Evolutionary conservation across 768 basidiomycete genomes (phyloP).

Genomic region (Tephrocybe sp.): DNA sequence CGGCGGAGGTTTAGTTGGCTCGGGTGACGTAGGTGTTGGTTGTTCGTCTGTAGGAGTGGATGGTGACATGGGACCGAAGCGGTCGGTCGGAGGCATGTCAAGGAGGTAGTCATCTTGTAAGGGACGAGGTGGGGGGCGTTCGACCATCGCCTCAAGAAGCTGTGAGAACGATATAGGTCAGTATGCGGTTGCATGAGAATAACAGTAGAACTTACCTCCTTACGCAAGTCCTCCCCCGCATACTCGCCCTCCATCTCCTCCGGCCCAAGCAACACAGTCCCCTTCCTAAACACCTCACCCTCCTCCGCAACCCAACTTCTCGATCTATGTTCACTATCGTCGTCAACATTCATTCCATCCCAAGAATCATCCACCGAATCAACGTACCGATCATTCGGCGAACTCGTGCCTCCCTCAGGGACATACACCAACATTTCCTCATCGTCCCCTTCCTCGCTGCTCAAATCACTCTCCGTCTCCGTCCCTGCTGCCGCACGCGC

Average conservation of each 20-base stretch:
- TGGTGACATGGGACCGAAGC: neutral
- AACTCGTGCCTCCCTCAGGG: slow-evolving; percentile 30
- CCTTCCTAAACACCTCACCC: slow-evolving; percentile 94
- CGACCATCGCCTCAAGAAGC: slow-evolving; percentile 85
- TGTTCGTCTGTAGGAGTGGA: slow-evolving; percentile 12
- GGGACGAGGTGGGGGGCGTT: slow-evolving; percentile 76
- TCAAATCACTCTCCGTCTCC: slow-evolving; percentile 27
- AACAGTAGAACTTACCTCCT: slow-evolving; percentile 49
- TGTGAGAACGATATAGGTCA: slow-evolving; percentile 22
- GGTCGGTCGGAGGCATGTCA: slow-evolving; percentile 11
- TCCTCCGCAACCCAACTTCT: slow-evolving; percentile 89
- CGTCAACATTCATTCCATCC: slow-evolving; percentile 1
- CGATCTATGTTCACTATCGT: slow-evolving; percentile 40
- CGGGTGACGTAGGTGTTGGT: slow-evolving; percentile 23
- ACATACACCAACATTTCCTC: slow-evolving; percentile 32
- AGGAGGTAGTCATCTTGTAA: slow-evolving; percentile 67
- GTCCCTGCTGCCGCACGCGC: slow-evolving; percentile 39
- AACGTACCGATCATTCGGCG: slow-evolving; percentile 50
- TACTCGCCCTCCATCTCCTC: slow-evolving; percentile 91
- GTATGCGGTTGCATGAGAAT: neutral
- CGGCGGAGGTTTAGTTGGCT: slow-evolving; percentile 40
- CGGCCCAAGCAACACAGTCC: slow-evolving; percentile 71
- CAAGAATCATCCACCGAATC: slow-evolving; percentile 1
- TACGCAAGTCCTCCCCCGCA: slow-evolving; percentile 84
- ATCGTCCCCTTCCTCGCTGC: slow-evolving; percentile 38